Evolutionary conservation across 2,329 filamentous ascomycete species (phyloP), one percentile per base, ranked within the genome.

Genomic region (Colletotrichum theobromicola): DNA sequence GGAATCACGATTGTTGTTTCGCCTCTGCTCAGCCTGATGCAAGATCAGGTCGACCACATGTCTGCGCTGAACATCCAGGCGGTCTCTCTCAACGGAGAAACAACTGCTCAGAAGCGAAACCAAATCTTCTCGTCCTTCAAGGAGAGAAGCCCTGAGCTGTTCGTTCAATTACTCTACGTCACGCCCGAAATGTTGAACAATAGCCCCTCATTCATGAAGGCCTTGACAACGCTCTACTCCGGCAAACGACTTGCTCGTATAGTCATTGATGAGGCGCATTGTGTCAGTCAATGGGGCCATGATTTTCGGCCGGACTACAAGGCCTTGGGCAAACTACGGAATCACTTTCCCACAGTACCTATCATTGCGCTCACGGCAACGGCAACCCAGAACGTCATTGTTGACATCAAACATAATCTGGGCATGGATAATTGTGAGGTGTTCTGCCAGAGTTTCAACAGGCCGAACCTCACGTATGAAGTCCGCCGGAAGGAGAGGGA

Each of bases 221-320:
- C 88, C 4, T 88, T 99, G 76, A 85, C 90, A 66, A 87, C 87
- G 4, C 87, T 99, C n/a, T 90, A 98, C 82, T 83, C 84, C 16
- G 91, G 91, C 65, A 87, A 89, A 5, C 94, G 93, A 79, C 91
- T 99, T 67, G 96, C 97, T 18, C 92, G 97, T 30, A 91, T 99
- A 63, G 97, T 99, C 67, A 98, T 99, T 76, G 97, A 99, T 78
- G 97, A 99, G 85, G 97, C 97, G n/a, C 97, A 99, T 83, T 99
- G 97, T 83, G 96, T 99, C 30, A 98, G 97, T 83, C 96, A 99
- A 87, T 99, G 97, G 97, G 97, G 97, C 1, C 97, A 99, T 79
- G 97, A 99, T 83, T 99, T 99, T 82, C 92, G 97, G 60, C 96
- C 96, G 1, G 96, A 98, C 82, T 99, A 99, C 86, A 98, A 98